Evolutionary conservation across 2,329 filamentous ascomycete species (phyloP), one percentile per base, ranked within the genome.

Genomic region (Cordyceps fumosorosea): DNA sequence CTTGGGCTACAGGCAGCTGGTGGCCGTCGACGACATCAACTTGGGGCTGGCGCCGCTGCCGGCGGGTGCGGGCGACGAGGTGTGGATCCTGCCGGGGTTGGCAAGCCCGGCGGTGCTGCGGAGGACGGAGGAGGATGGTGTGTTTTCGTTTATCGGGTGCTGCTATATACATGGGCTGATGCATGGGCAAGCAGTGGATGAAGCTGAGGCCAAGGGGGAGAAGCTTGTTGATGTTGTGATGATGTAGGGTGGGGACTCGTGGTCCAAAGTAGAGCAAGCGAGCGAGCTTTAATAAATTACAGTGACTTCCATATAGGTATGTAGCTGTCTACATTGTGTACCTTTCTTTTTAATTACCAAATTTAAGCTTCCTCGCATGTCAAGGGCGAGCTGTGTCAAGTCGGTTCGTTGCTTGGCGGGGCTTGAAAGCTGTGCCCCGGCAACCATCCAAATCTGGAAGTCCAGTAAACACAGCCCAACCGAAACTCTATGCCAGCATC

Each of bases 1-100:
- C 22, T 69, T 68, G 34, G 68, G 68, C 10, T 65, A 66, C 16
- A 56, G 68, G 18, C 65, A 69, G 59, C 65, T 69, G 22, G 65
- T 69, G 34, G 63, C 66, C 12, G 42, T 69, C 22, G 63, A 64
- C 18, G 62, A 62, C 32, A 40, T 47, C 11, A 62, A 65, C 29
- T 62, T 69, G 44, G 67, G 67, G 16, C 53, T 68, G 26, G 67
- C 63, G 16, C 55, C 67, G 22, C 51, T 69, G 59, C 47, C 64
- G 29, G 59, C 60, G 8, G 45, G 45, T 47, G 48, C 44, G 6
- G 64, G 60, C 32, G 65, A 71, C 63, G 68, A 72, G 65, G 64
- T 69, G 22, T 66, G 65, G 65, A 62, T 68, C 34, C 24, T 70
- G 29, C 64, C 68, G 11, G 67, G 68, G 22, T 44, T 69, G 56